Conservation (phyloP, 2,329 filamentous ascomycete genomes). For the Pseudopithomyces maydicus region DNA sequence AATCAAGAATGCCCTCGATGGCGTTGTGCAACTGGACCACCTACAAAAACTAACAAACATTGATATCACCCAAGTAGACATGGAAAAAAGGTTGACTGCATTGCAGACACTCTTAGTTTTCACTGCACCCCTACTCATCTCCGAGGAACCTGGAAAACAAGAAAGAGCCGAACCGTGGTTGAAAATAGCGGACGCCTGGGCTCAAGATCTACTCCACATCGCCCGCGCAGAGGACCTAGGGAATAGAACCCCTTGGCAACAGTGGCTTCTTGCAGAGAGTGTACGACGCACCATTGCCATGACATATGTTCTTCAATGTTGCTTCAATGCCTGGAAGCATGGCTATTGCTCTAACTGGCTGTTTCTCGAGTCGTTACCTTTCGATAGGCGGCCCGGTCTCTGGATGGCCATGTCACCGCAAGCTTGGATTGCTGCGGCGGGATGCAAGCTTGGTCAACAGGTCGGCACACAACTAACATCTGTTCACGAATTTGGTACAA, state of each 20-base stretch:
- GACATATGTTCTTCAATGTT: slow-evolving; percentile 4
- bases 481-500: slow-evolving; percentile 10
- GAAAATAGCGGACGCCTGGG: slow-evolving; percentile 1
- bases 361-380: slow-evolving; percentile 10
- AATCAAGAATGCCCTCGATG: not conserved
- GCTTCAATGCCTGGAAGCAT: slow-evolving; percentile 13
- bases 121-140: not conserved
- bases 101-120: slow-evolving; percentile 7
- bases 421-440: slow-evolving; percentile 11
- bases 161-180: slow-evolving; percentile 3
- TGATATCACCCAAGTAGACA: not conserved
- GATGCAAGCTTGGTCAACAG: not conserved
- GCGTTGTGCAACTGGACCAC: not conserved
- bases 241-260: slow-evolving; percentile 2
- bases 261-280: slow-evolving; percentile 12
- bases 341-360: slow-evolving; percentile 8
- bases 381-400: slow-evolving; percentile 9
- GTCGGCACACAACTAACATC: slow-evolving; percentile 8
- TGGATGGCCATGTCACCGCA: slow-evolving; percentile 11
- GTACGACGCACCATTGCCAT: slow-evolving; percentile 9
- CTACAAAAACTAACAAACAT: not conserved
- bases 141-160: not conserved
- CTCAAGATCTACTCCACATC: not conserved
- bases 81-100: slow-evolving; percentile 4
- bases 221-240: not conserved